Percentiles rank a stretch among this genome's conserved stretches.
phyloP scores from a whole-genome alignment of 2,329 filamentous ascomycete genomes.

The Elsinoe ampelina region DNA sequence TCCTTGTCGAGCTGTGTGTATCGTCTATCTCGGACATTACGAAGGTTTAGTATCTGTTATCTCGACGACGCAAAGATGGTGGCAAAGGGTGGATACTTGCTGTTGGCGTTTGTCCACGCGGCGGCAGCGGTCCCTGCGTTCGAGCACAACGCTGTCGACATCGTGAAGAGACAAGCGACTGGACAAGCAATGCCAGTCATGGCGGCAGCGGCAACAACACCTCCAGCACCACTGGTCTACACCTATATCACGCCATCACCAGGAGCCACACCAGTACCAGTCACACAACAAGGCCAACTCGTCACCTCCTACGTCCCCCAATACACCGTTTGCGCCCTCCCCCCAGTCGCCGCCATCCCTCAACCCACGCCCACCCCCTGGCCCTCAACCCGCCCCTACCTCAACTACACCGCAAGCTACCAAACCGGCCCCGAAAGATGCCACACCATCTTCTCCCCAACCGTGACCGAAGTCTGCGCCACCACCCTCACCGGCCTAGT shows the following conservation, averaged over 20 bases:
- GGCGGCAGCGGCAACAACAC: conserved; percentile 1
- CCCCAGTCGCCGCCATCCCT: conserved; percentile 29
- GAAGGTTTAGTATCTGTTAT: not conserved
- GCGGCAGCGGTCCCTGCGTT: not conserved
- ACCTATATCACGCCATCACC: conserved; percentile 35
- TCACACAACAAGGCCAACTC: conserved; percentile 36
- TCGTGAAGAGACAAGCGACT: not conserved
- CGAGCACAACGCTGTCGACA: not conserved
- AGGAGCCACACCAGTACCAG: conserved; percentile 31
- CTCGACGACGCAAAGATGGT: not conserved
- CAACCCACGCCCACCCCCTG: conserved; percentile 21
- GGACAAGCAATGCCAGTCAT: not conserved
- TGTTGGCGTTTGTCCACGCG: not conserved
- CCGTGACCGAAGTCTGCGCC: conserved; percentile 35
- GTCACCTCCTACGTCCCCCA: conserved; percentile 35
- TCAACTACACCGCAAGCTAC: conserved; percentile 28
- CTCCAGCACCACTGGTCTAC: not conserved
- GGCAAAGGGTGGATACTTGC: not conserved
- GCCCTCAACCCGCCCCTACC: conserved; percentile 28
- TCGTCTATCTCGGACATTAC: not conserved
- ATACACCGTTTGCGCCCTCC: conserved; percentile 35
- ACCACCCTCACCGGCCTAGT: conserved; percentile 35
- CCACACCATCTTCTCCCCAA: conserved; percentile 33
- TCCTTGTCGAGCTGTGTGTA: not conserved
- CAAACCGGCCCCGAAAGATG: conserved; percentile 29